Evolutionary conservation across 2,329 filamentous ascomycete genomes (phyloP), one percentile per base, ranked within the genome.

Genomic region (Ceratocystis diversiconidia): DNA sequence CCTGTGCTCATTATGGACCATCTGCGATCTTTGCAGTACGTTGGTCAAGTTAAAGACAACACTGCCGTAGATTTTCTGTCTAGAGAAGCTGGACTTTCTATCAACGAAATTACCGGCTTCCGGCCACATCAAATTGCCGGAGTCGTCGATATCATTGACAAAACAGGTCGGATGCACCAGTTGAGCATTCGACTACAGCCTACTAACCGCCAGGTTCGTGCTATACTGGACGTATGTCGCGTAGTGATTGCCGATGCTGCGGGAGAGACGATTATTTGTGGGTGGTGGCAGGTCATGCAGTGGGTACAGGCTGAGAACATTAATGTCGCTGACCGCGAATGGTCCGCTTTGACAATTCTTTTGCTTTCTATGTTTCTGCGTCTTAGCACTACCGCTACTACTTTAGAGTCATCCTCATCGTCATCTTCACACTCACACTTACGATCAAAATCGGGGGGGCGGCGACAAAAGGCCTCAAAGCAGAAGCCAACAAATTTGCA

Each of bases 271-370:
- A 75, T 90, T 8, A 75, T 89, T 66, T 80, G 85, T 8, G 84
- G 82, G 1, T 92, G 88, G 87, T 88, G 88, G 81, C 85, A 89
- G 71, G 79, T 83, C 22, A 81, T 88, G 74, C 82, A 84, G 68
- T 92, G 88, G 88, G 76, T 89, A 50, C 76, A 76, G 36, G 71
- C 74, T 10, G 79, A 80, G 65, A 76, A 79, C 3, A 74, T 79
- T 3, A 72, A 76, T 6, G 72, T 78, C 15, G 73, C 75, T 2
- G 80, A 87, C 68, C 66, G 76, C 1, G 89, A 92, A 73, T 92
- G 88, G 88, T 87, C 86, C 3, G 82, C 85, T 1, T 73, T 88
- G 60, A 78, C 84, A 2, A 79, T 88, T 8, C 77, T 87, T 8
- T 73, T 92, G 2, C 80, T 90, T 59, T 77, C 82, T 2, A 79